Percentiles rank a stretch among this genome's conserved stretches.
phyloP scores from a whole-genome alignment of 225 moss, liverwort and hornwort species.

The Physcomitrellopsis africana region DNA sequence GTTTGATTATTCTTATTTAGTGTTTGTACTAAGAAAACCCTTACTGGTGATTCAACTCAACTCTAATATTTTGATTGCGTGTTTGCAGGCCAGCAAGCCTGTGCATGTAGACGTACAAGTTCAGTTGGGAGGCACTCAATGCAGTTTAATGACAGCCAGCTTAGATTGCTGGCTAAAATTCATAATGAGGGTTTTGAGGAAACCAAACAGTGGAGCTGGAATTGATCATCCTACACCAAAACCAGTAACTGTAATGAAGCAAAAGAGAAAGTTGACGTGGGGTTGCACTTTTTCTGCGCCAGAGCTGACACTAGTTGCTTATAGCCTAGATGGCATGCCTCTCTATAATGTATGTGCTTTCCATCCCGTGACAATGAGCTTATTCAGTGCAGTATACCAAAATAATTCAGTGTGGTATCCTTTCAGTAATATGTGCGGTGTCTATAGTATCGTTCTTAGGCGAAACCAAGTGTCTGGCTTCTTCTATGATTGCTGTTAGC shows the following conservation, averaged over 20 bases:
- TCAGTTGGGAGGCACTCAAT: conserved; percentile 79
- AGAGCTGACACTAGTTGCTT: conserved; percentile 70
- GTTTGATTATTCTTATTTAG: not conserved
- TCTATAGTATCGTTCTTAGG: conserved; percentile 2
- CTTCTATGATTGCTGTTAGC: not conserved
- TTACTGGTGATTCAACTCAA: conserved; percentile 19
- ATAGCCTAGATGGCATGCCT: conserved; percentile 69
- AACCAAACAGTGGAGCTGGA: conserved; percentile 37
- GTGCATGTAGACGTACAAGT: conserved; percentile 80
- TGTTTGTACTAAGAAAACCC: not conserved
- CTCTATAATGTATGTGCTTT: conserved; percentile 56
- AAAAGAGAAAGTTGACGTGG: conserved; percentile 69
- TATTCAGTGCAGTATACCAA: conserved; percentile 2
- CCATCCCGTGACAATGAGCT: conserved; percentile 25
- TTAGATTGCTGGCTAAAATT: conserved; percentile 85
- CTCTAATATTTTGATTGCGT: conserved; percentile 18
- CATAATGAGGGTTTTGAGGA: conserved; percentile 61
- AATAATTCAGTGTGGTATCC: conserved; percentile 1
- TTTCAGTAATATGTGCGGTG: conserved; percentile 14
- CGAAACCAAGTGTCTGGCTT: conserved; percentile 5
- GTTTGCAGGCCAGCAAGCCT: conserved; percentile 51
- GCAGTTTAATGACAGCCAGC: conserved; percentile 72
- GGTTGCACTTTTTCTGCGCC: conserved; percentile 91
- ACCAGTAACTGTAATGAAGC: conserved; percentile 53
- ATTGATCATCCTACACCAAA: conserved; percentile 31